Evolutionary conservation across 2,329 filamentous ascomycete species (phyloP).

Genomic region (Microdochium trichocladiopsis): DNA sequence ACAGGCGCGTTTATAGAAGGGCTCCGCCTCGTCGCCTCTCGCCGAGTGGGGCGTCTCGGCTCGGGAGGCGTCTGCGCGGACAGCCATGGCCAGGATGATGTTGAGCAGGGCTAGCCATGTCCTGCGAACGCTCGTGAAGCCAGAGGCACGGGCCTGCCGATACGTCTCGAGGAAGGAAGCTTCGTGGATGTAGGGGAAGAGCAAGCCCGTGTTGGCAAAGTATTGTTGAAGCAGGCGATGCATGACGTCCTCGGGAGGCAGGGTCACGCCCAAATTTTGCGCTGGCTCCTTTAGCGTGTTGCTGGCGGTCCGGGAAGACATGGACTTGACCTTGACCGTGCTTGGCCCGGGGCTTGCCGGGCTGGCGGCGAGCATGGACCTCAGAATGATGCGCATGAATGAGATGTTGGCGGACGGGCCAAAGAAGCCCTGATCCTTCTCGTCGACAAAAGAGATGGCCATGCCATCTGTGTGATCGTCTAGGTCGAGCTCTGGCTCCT

Average conservation of each 20-base stretch:
- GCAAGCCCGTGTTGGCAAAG: not conserved
- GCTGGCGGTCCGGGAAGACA: not conserved
- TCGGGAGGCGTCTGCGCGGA: not conserved
- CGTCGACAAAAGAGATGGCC: not conserved
- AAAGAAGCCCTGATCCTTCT: not conserved
- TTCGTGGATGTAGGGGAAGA: constrained; percentile 1
- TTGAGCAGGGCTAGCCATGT: not conserved
- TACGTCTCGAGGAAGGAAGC: not conserved
- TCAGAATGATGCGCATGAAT: not conserved
- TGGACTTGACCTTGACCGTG: not conserved
- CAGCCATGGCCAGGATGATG: not conserved
- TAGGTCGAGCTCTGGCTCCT: not conserved
- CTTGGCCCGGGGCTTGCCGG: not conserved
- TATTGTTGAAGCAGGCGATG: not conserved
- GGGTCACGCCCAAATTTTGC: not conserved
- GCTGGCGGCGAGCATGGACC: not conserved
- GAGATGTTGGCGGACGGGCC: not conserved
- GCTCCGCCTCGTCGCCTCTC: not conserved
- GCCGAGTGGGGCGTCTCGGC: not conserved
- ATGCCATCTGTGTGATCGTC: not conserved
- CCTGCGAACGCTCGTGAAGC: not conserved
- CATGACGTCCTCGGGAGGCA: not conserved
- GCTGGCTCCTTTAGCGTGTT: not conserved
- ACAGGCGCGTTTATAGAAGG: not conserved
- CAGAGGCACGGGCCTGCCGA: not conserved